These are phyloP conservation scores for Elaeagnus macrophylla DNA, from an alignment of 306 rosid genomes.

Conservation along the genomic window DNA sequence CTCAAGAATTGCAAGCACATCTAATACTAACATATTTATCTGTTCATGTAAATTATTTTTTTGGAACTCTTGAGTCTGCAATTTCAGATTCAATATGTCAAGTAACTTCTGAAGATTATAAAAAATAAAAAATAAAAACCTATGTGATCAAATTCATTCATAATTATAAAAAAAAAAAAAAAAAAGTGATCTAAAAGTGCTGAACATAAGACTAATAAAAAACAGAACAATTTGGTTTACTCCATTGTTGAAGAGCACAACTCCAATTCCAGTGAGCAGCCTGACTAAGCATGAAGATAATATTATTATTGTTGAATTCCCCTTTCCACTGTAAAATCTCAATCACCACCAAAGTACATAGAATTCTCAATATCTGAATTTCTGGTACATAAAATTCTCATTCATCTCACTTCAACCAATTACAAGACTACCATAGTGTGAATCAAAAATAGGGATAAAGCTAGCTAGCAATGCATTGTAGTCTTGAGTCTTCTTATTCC, in stretches of 20 bases:
- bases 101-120: slow-evolving; percentile 30
- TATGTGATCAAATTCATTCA: neutral
- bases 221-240: slow-evolving; percentile 25
- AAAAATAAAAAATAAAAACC: neutral
- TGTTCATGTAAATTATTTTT: too few relatives aligned
- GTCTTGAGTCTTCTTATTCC: too few relatives aligned
- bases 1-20: too few relatives aligned
- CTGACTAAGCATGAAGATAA: slow-evolving; percentile 73
- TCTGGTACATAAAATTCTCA: too few relatives aligned
- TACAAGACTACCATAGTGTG: too few relatives aligned
- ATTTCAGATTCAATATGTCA: too few relatives aligned
- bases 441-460: too few relatives aligned
- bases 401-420: too few relatives aligned
- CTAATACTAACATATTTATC: too few relatives aligned
- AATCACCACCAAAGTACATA: slow-evolving; percentile 10
- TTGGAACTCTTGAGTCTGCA: too few relatives aligned
- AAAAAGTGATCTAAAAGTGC: neutral
- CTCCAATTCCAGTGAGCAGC: slow-evolving; percentile 74
- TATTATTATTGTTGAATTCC: slow-evolving; percentile 37
- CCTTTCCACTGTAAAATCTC: slow-evolving; percentile 19
- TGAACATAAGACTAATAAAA: neutral
- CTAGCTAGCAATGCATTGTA: too few relatives aligned
- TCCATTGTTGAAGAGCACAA: slow-evolving; percentile 62
- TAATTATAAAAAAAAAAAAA: neutral
- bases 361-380: slow-evolving; percentile 18